phyloP scores from a whole-genome alignment of 73 alveolate species.

The Paramecium sonneborni region DNA sequence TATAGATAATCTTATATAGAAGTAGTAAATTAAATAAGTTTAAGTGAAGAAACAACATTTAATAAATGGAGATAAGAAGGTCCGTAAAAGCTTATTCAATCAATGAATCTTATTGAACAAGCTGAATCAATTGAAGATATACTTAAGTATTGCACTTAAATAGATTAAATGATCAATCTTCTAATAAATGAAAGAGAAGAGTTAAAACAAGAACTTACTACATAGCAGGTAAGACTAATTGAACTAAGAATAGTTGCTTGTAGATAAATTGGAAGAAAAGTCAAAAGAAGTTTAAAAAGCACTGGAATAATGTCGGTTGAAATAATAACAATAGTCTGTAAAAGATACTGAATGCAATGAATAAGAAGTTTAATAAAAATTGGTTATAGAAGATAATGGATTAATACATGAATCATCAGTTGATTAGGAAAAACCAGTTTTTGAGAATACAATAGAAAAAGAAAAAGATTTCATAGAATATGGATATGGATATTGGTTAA shows the following conservation, averaged over 20 bases:
- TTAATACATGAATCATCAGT: neutral
- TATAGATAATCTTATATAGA: neutral
- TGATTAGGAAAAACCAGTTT: neutral
- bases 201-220: neutral
- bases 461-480: neutral
- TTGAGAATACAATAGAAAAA: neutral
- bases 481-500: slow-evolving; percentile 51
- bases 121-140: neutral
- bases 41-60: neutral
- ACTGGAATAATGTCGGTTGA: neutral
- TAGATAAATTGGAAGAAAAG: neutral
- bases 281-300: neutral
- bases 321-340: neutral
- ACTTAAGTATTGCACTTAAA: neutral
- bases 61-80: slow-evolving; percentile 22
- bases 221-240: neutral
- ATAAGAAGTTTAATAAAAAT: neutral
- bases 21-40: neutral
- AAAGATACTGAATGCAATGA: neutral
- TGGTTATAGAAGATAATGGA: neutral
- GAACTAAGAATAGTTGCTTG: neutral
- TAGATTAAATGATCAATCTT: neutral
- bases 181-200: slow-evolving; percentile 7
- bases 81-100: neutral
- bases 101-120: neutral